phyloP scores from a whole-genome alignment of 345 rosid species.

The Sonneratia alba region DNA sequence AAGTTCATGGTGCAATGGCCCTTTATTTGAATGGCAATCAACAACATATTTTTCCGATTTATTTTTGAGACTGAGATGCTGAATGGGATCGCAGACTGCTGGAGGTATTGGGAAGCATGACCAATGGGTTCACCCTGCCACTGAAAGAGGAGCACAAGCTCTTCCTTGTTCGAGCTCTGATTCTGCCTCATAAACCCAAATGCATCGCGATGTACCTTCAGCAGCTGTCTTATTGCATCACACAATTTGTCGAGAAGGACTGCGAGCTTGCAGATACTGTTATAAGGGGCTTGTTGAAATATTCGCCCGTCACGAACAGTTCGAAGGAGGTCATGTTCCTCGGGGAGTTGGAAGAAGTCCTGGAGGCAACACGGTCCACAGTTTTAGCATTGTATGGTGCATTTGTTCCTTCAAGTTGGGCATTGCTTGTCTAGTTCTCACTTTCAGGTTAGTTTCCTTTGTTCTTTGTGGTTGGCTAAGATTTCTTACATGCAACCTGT shows the following conservation, averaged over 20 bases:
- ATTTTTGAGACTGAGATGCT: constrained; percentile 79
- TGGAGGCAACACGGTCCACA: constrained; percentile 76
- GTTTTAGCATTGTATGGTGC: constrained; percentile 84
- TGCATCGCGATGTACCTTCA: constrained; percentile 65
- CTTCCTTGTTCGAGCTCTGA: constrained; percentile 70
- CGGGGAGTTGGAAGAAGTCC: constrained; percentile 77
- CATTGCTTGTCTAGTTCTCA: constrained; percentile 77
- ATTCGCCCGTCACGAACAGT: constrained; percentile 85
- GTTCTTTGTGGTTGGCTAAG: background rate
- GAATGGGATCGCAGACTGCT: constrained; percentile 67
- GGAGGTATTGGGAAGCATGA: constrained; percentile 83
- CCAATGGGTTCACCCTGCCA: constrained; percentile 80
- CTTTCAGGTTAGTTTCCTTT: constrained; percentile 53
- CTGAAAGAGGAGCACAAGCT: constrained; percentile 87
- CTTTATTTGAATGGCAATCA: constrained; percentile 69
- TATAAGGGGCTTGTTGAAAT: constrained; percentile 62
- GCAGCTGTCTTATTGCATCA: constrained; percentile 73
- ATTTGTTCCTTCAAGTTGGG: constrained; percentile 52
- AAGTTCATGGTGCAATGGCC: constrained; percentile 92
- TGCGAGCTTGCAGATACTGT: constrained; percentile 77
- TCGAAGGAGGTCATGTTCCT: constrained; percentile 86
- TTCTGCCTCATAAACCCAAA: constrained; percentile 82
- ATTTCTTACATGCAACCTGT: background rate
- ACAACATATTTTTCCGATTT: constrained; percentile 70
- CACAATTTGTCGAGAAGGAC: constrained; percentile 84